Evolutionary conservation across 2,329 filamentous ascomycete genomes (phyloP).

Genomic region (Periconia macrospinosa): DNA sequence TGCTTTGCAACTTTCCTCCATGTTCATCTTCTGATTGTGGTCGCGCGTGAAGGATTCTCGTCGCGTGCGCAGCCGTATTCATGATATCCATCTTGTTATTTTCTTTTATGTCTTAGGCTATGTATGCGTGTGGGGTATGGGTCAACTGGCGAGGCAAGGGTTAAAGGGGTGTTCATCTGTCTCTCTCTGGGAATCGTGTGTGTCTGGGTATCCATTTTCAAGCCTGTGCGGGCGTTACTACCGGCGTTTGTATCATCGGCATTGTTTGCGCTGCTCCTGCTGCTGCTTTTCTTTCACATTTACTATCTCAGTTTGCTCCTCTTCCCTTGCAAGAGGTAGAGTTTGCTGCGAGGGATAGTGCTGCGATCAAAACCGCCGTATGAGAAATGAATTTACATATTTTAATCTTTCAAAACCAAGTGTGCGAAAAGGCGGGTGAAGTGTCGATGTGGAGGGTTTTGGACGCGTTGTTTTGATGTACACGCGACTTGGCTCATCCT

Average conservation of each 20-base stretch:
- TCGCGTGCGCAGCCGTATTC: constrained; percentile 18
- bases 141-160: constrained; percentile 1
- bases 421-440: too few species aligned
- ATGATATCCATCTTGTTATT: constrained; percentile 34
- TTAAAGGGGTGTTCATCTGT: background rate
- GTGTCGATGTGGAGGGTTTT: background rate
- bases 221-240: background rate
- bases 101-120: constrained; percentile 7
- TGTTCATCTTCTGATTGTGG: constrained; percentile 28
- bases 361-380: background rate
- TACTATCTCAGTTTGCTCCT: too few species aligned
- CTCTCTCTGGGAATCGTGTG: too few species aligned
- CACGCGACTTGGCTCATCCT: background rate
- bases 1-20: constrained; percentile 13
- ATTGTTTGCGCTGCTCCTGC: background rate
- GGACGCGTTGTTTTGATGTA: background rate
- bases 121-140: background rate
- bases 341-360: background rate
- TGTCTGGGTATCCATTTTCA: background rate
- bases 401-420: too few species aligned
- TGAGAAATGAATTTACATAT: constrained; percentile 10
- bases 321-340: background rate
- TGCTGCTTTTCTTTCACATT: background rate
- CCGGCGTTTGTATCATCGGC: background rate
- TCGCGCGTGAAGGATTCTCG: constrained; percentile 4